Conservation (phyloP, 345 rosid genomes). For the Eucalyptus camaldulensis region DNA sequence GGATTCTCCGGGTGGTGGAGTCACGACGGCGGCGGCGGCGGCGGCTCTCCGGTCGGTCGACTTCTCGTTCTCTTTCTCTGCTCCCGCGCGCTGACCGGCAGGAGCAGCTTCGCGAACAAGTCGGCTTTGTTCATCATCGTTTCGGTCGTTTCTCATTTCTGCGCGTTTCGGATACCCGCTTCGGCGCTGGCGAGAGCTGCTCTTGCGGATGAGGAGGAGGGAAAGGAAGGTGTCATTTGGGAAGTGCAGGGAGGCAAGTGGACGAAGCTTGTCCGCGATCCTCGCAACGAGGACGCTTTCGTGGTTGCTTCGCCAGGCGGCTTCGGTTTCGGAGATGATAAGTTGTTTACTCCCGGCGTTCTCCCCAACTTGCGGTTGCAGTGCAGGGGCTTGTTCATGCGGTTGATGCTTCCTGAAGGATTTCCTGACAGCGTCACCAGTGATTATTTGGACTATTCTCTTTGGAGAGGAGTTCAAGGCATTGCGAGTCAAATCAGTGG, state of each 20-base stretch:
- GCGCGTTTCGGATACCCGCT: constrained; percentile 22
- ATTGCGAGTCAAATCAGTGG: constrained; percentile 88
- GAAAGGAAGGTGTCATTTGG: constrained; percentile 24
- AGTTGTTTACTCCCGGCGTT: constrained; percentile 11
- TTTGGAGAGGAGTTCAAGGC: constrained; percentile 95
- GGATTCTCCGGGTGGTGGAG: constrained; percentile 6
- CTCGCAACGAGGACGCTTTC: constrained; percentile 32
- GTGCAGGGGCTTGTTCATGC: constrained; percentile 27
- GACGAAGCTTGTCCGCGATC: constrained; percentile 47
- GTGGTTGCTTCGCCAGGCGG: constrained; percentile 15
- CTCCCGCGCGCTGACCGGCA: neutral
- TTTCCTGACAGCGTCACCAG: constrained; percentile 74
- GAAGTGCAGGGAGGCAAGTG: constrained; percentile 68
- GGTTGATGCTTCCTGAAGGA: constrained; percentile 83
- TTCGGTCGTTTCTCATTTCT: constrained; percentile 19
- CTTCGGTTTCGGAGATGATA: neutral
- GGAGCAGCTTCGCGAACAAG: neutral
- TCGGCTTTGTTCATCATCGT: constrained; percentile 3
- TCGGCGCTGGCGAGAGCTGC: constrained; percentile 29
- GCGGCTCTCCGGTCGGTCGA: constrained; percentile 1
- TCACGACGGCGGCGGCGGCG: neutral
- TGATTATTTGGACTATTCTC: constrained; percentile 87
- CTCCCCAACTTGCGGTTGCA: constrained; percentile 17
- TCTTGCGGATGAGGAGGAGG: neutral
- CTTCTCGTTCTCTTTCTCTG: constrained; percentile 3